Conservation (phyloP, 2,329 filamentous ascomycete genomes). For the Achaetomium macrosporum region DNA sequence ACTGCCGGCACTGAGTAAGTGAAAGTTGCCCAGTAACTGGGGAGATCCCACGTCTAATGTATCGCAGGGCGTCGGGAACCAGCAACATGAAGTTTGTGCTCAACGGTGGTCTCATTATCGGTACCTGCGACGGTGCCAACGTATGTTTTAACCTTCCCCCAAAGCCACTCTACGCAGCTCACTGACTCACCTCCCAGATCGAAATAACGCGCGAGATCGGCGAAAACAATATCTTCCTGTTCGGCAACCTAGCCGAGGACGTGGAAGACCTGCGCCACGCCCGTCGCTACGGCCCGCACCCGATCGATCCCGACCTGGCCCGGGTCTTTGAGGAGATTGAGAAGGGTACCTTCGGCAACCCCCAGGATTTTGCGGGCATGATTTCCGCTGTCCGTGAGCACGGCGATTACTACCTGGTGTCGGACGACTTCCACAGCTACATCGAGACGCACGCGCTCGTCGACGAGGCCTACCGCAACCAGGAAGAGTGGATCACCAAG, state of each 20-base stretch:
- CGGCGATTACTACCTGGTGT: constrained; percentile 95
- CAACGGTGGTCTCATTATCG: constrained; percentile 94
- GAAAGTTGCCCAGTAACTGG: neutral
- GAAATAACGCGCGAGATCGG: constrained; percentile 97
- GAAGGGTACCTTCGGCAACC: constrained; percentile 72
- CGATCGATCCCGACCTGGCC: constrained; percentile 68
- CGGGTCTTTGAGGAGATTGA: constrained; percentile 83
- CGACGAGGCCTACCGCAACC: constrained; percentile 85
- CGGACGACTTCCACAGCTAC: constrained; percentile 95
- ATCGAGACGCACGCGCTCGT: constrained; percentile 85
- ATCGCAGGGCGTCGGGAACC: constrained; percentile 61
- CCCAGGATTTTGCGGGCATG: constrained; percentile 72
- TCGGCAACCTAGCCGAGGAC: constrained; percentile 91
- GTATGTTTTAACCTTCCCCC: constrained; percentile 46
- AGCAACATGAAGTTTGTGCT: constrained; percentile 99
- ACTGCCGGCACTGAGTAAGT: constrained; percentile 86
- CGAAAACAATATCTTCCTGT: constrained; percentile 97
- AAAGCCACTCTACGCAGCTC: neutral
- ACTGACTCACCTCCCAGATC: constrained; percentile 51
- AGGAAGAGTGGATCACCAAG: constrained; percentile 89
- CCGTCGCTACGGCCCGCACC: constrained; percentile 77
- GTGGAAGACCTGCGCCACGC: constrained; percentile 91
- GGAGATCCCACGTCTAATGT: neutral
- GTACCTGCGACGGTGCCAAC: constrained; percentile 95
- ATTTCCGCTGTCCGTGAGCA: constrained; percentile 83